Percentiles rank a stretch among this genome's conserved stretches.
Conservation (phyloP, 257 asterid species). For the Solanum corneliomulleri region DNA sequence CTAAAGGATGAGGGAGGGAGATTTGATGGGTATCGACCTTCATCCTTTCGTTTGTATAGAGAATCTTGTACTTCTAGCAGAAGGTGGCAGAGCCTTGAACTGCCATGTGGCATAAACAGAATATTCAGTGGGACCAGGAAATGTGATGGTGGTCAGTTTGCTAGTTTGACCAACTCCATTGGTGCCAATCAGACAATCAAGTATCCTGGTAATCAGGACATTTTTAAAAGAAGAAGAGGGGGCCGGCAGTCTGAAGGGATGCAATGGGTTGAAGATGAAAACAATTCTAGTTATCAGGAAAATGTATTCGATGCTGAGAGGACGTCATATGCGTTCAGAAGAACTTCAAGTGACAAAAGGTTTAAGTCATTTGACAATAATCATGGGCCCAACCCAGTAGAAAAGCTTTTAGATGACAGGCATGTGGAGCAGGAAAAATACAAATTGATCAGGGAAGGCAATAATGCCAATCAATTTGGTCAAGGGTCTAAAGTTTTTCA, state of each 20-base stretch:
- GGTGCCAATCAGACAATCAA: conserved; percentile 4
- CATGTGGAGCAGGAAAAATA: conserved; percentile 11
- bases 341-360: conserved; percentile 10
- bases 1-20: conserved; percentile 18
- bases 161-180: neutral
- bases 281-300: conserved; percentile 10
- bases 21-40: conserved; percentile 5
- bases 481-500: conserved; percentile 10
- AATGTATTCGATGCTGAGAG: conserved; percentile 11
- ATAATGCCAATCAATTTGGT: conserved; percentile 12
- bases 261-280: conserved; percentile 17
- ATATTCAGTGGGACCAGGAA: conserved; percentile 17
- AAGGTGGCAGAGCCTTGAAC: conserved; percentile 3
- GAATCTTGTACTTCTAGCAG: conserved; percentile 6
- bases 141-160: conserved; percentile 13
- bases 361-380: conserved; percentile 12
- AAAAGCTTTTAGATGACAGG: conserved; percentile 15
- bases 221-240: conserved; percentile 18
- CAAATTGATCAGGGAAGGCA: conserved; percentile 13
- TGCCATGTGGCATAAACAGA: neutral
- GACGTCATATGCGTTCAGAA: conserved; percentile 14
- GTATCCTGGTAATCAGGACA: conserved; percentile 10
- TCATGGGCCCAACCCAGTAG: conserved; percentile 11
- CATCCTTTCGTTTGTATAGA: conserved; percentile 10
- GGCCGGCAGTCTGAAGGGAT: conserved; percentile 19